Percentiles rank a stretch among this genome's conserved stretches.
These are phyloP conservation scores for Hortiboletus campestris DNA, from an alignment of 768 basidiomycete genomes.

Conservation along the genomic window DNA sequence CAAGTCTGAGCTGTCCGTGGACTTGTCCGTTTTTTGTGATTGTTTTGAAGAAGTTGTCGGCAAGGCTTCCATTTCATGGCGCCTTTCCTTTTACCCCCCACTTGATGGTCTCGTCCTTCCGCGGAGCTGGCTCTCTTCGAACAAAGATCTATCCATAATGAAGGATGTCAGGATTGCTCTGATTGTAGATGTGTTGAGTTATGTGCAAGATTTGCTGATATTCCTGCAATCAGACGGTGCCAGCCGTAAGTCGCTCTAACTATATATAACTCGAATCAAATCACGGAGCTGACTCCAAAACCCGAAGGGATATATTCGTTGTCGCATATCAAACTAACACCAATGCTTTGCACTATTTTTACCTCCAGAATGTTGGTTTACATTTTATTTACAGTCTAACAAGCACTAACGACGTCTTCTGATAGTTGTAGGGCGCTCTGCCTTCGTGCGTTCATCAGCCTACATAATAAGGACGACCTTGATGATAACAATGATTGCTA, in stretches of 20 bases:
- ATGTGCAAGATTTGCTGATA: slow-evolving; percentile 27
- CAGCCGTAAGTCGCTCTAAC: slow-evolving; percentile 20
- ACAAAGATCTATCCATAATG: slow-evolving; percentile 13
- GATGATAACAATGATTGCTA: neutral
- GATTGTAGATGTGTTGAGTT: slow-evolving; percentile 8
- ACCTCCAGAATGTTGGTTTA: slow-evolving; percentile 47
- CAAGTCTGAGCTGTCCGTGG: slow-evolving; percentile 33
- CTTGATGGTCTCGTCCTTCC: slow-evolving; percentile 54
- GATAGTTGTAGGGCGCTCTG: slow-evolving; percentile 47
- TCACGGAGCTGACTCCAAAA: neutral
- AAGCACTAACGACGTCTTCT: neutral
- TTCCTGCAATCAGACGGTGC: slow-evolving; percentile 27
- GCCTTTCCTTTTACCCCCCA: slow-evolving; percentile 12
- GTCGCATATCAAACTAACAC: slow-evolving; percentile 3
- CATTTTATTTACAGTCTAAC: neutral
- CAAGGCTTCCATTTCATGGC: slow-evolving; percentile 37
- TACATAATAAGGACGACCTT: neutral
- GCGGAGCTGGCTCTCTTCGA: slow-evolving; percentile 45
- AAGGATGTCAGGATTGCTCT: slow-evolving; percentile 10
- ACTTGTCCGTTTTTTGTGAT: too few species aligned
- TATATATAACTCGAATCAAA: too few species aligned
- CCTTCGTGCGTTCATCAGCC: slow-evolving; percentile 38
- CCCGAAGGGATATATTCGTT: slow-evolving; percentile 5
- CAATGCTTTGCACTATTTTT: slow-evolving; percentile 36
- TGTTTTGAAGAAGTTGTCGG: slow-evolving; percentile 47